These are phyloP conservation scores for Capsella rubella DNA, from an alignment of 441 rosid species.

Conservation along the genomic window DNA sequence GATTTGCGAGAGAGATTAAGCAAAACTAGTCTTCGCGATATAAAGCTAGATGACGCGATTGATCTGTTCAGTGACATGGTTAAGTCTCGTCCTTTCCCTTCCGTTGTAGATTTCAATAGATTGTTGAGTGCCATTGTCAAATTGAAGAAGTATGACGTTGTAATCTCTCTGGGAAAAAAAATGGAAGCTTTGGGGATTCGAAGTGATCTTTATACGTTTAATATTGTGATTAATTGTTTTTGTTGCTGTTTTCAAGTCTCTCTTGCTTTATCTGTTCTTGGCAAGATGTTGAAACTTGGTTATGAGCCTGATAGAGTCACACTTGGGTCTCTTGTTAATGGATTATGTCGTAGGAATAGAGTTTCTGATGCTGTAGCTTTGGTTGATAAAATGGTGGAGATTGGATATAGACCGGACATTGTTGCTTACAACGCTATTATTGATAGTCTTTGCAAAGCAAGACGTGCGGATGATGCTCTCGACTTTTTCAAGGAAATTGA, in stretches of 20 bases:
- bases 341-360: conserved; percentile 36
- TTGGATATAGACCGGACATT: conserved; percentile 27
- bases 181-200: conserved; percentile 37
- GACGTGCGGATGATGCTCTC: conserved; percentile 26
- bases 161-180: conserved; percentile 30
- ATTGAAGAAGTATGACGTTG: conserved; percentile 22
- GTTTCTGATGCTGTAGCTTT: conserved; percentile 29
- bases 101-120: conserved; percentile 32
- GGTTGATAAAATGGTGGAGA: conserved; percentile 30
- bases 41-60: conserved; percentile 1
- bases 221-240: conserved; percentile 42
- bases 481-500: conserved; percentile 13
- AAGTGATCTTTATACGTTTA: conserved; percentile 41
- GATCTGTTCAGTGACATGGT: conserved; percentile 27
- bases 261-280: conserved; percentile 42
- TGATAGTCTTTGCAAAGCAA: conserved; percentile 21
- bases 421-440: conserved; percentile 38
- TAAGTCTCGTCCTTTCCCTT: conserved; percentile 34
- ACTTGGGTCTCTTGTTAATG: conserved; percentile 44
- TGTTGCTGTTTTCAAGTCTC: conserved; percentile 35
- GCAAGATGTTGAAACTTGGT: conserved; percentile 42
- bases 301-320: conserved; percentile 39
- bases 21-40: conserved; percentile 11
- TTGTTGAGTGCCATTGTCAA: conserved; percentile 20
- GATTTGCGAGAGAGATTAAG: conserved; percentile 1